Evolutionary conservation across 1,284 basidiomycete genomes (phyloP).

Genomic region (Tremellales sp.): DNA sequence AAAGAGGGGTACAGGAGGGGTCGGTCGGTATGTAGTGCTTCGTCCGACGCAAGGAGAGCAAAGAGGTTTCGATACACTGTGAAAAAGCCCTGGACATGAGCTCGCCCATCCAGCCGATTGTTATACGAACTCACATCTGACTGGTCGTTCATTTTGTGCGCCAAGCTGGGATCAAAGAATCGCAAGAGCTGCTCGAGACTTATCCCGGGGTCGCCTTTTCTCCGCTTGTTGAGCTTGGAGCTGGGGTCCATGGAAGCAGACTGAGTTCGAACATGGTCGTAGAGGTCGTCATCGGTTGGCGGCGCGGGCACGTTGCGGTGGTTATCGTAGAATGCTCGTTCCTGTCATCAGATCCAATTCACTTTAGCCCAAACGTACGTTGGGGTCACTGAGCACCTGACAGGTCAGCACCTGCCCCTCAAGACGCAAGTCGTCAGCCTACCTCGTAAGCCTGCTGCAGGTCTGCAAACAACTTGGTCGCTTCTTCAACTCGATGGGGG

Average conservation of each 20-base stretch:
- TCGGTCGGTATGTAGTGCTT: constrained; percentile 55
- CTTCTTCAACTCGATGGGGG: constrained; percentile 70
- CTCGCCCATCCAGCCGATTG: constrained; percentile 4
- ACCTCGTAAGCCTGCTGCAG: constrained; percentile 96
- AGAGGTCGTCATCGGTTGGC: constrained; percentile 77
- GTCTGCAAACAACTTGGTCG: constrained; percentile 80
- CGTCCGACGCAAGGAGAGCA: constrained; percentile 75
- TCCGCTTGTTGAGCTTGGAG: constrained; percentile 56
- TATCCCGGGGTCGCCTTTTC: constrained; percentile 70
- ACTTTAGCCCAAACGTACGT: no score
- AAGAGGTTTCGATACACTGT: constrained; percentile 88
- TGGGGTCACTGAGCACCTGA: constrained; percentile 82
- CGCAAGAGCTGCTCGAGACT: constrained; percentile 74
- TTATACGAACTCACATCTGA: constrained; percentile 56
- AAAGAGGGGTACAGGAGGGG: constrained; percentile 69
- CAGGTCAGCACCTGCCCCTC: neutral
- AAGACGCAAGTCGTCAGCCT: constrained; percentile 4
- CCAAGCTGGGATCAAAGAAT: constrained; percentile 78
- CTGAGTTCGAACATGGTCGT: constrained; percentile 70
- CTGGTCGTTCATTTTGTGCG: constrained; percentile 66
- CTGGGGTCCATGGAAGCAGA: constrained; percentile 38
- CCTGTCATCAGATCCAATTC: constrained; percentile 54
- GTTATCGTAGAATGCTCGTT: constrained; percentile 97
- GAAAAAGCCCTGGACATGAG: constrained; percentile 70
- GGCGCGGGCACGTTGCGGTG: constrained; percentile 81